Conservation (phyloP, 2,329 filamentous ascomycete genomes). For the Apiospora rasikravindrae region DNA sequence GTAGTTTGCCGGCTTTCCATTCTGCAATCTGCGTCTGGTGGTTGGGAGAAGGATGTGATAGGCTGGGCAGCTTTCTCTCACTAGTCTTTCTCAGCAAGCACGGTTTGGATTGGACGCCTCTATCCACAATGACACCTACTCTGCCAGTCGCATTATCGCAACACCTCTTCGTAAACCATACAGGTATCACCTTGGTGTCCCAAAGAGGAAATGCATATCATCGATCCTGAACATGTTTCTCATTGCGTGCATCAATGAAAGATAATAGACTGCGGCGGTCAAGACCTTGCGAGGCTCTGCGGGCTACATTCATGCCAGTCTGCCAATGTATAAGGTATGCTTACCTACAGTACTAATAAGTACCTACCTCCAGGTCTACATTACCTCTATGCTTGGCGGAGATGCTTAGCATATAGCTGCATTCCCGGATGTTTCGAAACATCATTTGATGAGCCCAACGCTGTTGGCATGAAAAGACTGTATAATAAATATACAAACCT, state of each 20-base stretch:
- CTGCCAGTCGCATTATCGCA: not conserved
- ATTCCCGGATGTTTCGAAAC: constrained; percentile 14
- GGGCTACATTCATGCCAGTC: not conserved
- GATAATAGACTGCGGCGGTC: not conserved
- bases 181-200: not conserved
- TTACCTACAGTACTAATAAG: not conserved
- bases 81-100: constrained; percentile 3
- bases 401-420: not conserved
- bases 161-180: not conserved
- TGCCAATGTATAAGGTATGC: no score
- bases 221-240: not conserved
- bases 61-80: not conserved
- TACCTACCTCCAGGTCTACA: not conserved
- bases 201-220: not conserved
- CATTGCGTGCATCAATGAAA: not conserved
- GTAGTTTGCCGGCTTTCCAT: not conserved
- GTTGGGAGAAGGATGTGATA: not conserved
- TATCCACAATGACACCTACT: constrained; percentile 9
- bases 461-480: not conserved
- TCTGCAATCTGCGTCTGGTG: not conserved
- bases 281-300: not conserved
- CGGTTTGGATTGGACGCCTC: not conserved
- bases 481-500: no score
- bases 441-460: not conserved
- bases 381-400: not conserved